phyloP scores from a whole-genome alignment of 140 eudicot species.

The Oenanthe javanica region DNA sequence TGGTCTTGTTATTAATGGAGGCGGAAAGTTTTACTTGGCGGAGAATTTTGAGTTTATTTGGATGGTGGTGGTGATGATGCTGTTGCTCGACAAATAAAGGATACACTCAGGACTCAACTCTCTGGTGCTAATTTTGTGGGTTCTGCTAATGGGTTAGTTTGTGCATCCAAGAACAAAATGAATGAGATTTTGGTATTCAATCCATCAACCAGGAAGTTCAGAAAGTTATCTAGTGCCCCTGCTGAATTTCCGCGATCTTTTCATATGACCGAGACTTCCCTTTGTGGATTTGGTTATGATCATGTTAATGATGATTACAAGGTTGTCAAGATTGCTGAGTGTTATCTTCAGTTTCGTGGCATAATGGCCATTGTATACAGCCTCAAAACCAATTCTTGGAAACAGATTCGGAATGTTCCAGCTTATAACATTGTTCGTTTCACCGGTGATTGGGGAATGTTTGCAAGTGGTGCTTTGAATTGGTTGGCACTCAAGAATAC shows the following conservation, averaged over 20 bases:
- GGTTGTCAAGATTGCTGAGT: background rate
- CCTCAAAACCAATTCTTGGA: background rate
- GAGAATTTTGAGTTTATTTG: background rate
- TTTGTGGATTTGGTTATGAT: too few species aligned
- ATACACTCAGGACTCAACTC: background rate
- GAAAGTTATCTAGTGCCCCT: background rate
- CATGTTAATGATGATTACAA: background rate
- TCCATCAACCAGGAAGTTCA: background rate
- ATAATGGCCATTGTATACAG: too few species aligned
- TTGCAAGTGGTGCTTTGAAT: background rate
- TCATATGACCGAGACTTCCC: too few species aligned
- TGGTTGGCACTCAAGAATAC: background rate
- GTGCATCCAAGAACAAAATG: background rate
- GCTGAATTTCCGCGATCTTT: background rate
- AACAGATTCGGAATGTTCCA: background rate
- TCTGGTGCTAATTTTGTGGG: background rate
- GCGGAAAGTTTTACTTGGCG: background rate
- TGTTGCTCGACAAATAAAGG: background rate
- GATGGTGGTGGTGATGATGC: background rate
- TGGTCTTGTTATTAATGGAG: too few species aligned
- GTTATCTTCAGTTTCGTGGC: background rate
- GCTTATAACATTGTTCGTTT: background rate
- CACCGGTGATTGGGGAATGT: background rate
- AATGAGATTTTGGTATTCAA: background rate
- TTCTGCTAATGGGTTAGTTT: background rate